Percentiles rank a stretch among this genome's conserved stretches.
phyloP scores from a whole-genome alignment of 2,329 filamentous ascomycete genomes.

The Bipolaris bicolor region DNA sequence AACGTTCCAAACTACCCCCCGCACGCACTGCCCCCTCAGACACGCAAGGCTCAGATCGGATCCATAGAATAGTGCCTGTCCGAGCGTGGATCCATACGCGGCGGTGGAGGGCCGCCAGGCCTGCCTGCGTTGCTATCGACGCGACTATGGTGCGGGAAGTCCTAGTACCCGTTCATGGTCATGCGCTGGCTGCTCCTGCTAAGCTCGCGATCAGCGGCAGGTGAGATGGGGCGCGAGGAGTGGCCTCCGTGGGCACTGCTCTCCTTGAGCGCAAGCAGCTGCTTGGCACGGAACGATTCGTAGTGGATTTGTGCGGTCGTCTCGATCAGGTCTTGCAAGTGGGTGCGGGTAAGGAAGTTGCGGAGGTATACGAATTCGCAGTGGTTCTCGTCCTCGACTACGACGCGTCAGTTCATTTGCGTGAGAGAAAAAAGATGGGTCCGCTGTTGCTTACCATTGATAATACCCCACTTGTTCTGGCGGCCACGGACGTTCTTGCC shows the following conservation, averaged over 20 bases:
- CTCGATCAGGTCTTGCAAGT: slow-evolving; percentile 98
- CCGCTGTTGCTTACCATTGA: slow-evolving; percentile 65
- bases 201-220: slow-evolving; percentile 90
- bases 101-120: slow-evolving; percentile 25
- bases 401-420: slow-evolving; percentile 20
- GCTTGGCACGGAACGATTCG: slow-evolving; percentile 99
- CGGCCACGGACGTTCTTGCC: slow-evolving; percentile 97
- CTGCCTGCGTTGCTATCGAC: slow-evolving; percentile 40
- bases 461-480: slow-evolving; percentile 99
- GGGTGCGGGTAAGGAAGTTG: slow-evolving; percentile 97
- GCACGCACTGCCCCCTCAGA: slow-evolving; percentile 1
- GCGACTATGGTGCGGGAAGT: slow-evolving; percentile 40
- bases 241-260: slow-evolving; percentile 81
- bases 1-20: slow-evolving; percentile 30
- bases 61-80: slow-evolving; percentile 33
- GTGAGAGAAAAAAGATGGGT: not conserved
- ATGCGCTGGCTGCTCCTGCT: slow-evolving; percentile 96
- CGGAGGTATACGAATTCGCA: slow-evolving; percentile 99
- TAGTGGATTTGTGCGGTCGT: slow-evolving; percentile 99
- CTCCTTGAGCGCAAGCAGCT: slow-evolving; percentile 96
- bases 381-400: slow-evolving; percentile 96
- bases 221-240: slow-evolving; percentile 92
- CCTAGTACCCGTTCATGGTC: slow-evolving; percentile 98
- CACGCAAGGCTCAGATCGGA: slow-evolving; percentile 23
- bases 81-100: slow-evolving; percentile 36